Evolutionary conservation across 257 asterid genomes (phyloP), one percentile per base, ranked within the genome.

Genomic region (Solanum gracilifrons): DNA sequence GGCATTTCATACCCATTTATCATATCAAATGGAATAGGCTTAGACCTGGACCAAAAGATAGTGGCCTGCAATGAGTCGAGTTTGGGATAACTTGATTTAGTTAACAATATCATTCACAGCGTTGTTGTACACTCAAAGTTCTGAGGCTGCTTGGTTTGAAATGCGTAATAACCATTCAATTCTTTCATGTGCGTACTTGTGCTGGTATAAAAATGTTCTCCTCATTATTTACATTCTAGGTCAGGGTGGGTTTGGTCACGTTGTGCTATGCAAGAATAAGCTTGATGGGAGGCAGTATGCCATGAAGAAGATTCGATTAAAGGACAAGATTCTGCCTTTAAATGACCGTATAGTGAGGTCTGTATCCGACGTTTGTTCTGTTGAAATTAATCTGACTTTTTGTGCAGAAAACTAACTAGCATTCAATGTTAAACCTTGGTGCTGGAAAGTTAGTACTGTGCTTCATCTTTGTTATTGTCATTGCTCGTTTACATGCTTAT

Each of bases 211-310:
- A 60, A 36, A 74, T 87, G 31, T 69, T 35, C 32, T 83, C 86
- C 25, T 84, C 86, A 82, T 48, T 43, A 12, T 80, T 85, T 82
- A 79, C 90, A 85, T 89, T 83, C 83, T 92, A 96, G 99, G 99
- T 85, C 99, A 92, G 87, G 99, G 99, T 88, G 99, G 99, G 86
- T 97, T 95, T 92, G 99, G 99, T 88, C 98, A 93, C 64, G 99
- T 97, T 85, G 96, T 97, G 89, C 89, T 97, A 83, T 97, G 99
- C 94, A 95, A 95, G 94, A 97, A 97, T 93, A 97, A 97, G 94
- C 92, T 95, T 84, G 99, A 97, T 89, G 99, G 99, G 77, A 90
- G 99, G 86, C 99, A 97, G 84, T 97, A 97, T 91, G 99, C 99
- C 84, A 94, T 97, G 88, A 97, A 97, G 95, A 95, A 95, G 93